Percentiles rank a stretch among this genome's conserved stretches.
Conservation (phyloP, 2,329 filamentous ascomycete genomes). For the Fusarium bulbicola region DNA sequence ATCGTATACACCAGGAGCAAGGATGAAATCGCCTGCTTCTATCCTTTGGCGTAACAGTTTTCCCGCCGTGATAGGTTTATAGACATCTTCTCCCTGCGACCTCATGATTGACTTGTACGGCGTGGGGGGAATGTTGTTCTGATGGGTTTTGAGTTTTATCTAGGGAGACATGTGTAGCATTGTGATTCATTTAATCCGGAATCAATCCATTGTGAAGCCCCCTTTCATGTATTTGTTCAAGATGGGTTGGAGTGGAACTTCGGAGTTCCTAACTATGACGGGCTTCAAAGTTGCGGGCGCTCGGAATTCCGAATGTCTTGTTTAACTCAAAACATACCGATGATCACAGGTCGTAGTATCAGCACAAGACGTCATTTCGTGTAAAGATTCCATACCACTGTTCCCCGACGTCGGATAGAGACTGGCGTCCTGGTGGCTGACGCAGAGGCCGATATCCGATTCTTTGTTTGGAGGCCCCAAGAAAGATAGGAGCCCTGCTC, state of each 20-base stretch:
- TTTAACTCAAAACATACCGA: not conserved
- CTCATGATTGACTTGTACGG: not conserved
- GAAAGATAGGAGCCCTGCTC: not conserved
- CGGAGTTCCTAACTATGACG: not conserved
- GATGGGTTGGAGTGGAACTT: not conserved
- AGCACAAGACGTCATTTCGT: not conserved
- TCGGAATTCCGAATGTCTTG: not conserved
- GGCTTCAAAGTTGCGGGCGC: not conserved
- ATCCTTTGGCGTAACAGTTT: not conserved
- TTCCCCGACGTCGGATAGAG: not conserved
- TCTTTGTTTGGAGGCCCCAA: not conserved
- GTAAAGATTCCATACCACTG: not conserved
- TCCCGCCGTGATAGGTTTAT: not conserved
- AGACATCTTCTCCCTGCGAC: not conserved
- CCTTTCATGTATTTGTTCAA: not conserved
- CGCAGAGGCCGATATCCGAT: not conserved
- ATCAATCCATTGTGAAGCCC: not conserved
- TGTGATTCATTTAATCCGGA: not conserved
- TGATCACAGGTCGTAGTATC: not conserved
- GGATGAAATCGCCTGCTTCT: not conserved
- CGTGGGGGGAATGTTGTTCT: not conserved
- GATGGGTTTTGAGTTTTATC: not conserved
- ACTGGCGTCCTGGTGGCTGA: not conserved
- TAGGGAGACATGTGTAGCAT: not conserved
- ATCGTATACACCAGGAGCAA: not conserved